Evolutionary conservation across 805 yeast species (phyloP).

Genomic region (Myxozyma kluyveri): DNA sequence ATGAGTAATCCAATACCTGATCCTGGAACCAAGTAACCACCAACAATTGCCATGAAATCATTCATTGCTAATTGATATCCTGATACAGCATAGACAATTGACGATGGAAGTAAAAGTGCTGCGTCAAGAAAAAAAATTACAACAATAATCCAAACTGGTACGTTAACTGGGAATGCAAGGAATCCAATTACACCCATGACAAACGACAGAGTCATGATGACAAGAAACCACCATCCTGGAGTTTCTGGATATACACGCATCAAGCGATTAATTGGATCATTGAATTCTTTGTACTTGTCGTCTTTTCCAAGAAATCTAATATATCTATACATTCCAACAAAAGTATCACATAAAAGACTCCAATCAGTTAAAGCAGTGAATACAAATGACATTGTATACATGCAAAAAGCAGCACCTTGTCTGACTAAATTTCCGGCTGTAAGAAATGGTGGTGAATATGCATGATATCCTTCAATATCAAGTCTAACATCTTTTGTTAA

Average conservation of each 20-base stretch:
- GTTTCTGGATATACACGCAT: constrained; percentile 60
- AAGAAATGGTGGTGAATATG: constrained; percentile 59
- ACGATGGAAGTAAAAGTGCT: constrained; percentile 58
- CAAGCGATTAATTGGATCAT: constrained; percentile 46
- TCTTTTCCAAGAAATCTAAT: neutral
- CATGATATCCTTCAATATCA: constrained; percentile 47
- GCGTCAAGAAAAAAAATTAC: constrained; percentile 55
- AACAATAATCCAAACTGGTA: constrained; percentile 62
- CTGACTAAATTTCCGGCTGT: constrained; percentile 51
- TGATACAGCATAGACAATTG: constrained; percentile 60
- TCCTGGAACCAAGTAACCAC: constrained; percentile 42
- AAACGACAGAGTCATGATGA: constrained; percentile 46
- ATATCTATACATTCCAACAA: neutral
- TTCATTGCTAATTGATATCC: constrained; percentile 59
- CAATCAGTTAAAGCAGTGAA: constrained; percentile 47
- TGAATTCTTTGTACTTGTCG: neutral
- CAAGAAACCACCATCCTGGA: constrained; percentile 69
- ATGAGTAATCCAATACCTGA: constrained; percentile 27
- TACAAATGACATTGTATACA: constrained; percentile 52
- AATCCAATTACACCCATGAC: constrained; percentile 36
- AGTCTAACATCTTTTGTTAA: constrained; percentile 45
- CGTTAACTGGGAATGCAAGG: constrained; percentile 45
- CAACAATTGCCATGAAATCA: constrained; percentile 11
- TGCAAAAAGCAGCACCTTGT: constrained; percentile 52
- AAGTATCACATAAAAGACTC: constrained; percentile 3